Conservation (phyloP, 345 rosid species). For the Draba incana region DNA sequence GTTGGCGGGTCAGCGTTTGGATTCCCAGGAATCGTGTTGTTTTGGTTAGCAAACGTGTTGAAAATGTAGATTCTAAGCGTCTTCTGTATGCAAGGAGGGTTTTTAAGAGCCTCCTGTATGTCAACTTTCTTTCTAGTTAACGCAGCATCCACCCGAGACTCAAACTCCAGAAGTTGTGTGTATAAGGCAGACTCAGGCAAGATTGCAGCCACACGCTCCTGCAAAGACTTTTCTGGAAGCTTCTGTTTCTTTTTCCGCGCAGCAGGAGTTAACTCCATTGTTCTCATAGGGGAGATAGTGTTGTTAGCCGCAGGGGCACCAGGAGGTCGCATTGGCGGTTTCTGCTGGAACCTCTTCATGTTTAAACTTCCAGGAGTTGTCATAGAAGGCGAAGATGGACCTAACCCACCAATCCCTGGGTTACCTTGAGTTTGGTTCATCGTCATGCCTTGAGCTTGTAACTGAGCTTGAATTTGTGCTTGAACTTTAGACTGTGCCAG, state of each 20-base stretch:
- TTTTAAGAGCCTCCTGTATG: constrained; percentile 95
- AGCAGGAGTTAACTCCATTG: constrained; percentile 78
- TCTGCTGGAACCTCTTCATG: constrained; percentile 69
- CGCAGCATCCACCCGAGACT: constrained; percentile 91
- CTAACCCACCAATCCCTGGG: constrained; percentile 56
- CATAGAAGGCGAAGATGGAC: constrained; percentile 71
- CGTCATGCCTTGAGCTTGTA: constrained; percentile 70
- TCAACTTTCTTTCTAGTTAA: constrained; percentile 87
- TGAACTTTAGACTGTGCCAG: constrained; percentile 65
- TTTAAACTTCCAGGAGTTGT: constrained; percentile 62
- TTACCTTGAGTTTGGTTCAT: constrained; percentile 61
- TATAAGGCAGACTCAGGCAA: constrained; percentile 95
- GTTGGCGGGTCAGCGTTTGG: constrained; percentile 89
- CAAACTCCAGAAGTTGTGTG: constrained; percentile 97
- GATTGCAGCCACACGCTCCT: constrained; percentile 91
- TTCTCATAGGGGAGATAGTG: constrained; percentile 70
- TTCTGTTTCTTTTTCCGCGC: constrained; percentile 92
- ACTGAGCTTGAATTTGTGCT: constrained; percentile 82
- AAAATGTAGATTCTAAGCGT: constrained; percentile 90
- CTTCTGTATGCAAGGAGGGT: constrained; percentile 87
- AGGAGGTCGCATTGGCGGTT: constrained; percentile 78
- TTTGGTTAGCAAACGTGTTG: constrained; percentile 88
- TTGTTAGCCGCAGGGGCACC: constrained; percentile 54
- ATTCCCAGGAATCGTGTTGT: constrained; percentile 72
- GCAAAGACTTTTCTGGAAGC: constrained; percentile 88